Conservation (phyloP, 352 stramenopile species). For the Globisporangium splendens region DNA sequence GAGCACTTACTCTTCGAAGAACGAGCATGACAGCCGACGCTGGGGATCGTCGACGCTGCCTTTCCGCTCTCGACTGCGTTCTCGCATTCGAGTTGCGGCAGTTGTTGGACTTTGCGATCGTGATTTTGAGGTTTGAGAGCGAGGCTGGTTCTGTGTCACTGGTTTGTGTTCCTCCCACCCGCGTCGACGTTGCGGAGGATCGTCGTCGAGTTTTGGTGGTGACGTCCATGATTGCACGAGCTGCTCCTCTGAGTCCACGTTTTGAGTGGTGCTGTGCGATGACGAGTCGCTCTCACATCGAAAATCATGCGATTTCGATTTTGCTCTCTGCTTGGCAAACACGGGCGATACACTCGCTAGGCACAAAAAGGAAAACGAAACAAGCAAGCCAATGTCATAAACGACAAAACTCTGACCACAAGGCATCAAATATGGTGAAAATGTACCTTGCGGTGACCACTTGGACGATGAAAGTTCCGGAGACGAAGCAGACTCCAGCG, state of each 20-base stretch:
- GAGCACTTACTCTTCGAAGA: slow-evolving; percentile 45
- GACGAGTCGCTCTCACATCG: too few species aligned
- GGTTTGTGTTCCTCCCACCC: too few species aligned
- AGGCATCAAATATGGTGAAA: too few species aligned
- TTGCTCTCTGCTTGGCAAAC: slow-evolving; percentile 8
- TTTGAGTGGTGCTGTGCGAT: not conserved
- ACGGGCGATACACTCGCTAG: slow-evolving; percentile 19
- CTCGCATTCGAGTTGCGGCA: not conserved
- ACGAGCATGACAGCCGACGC: slow-evolving; percentile 27
- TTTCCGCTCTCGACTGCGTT: slow-evolving; percentile 2
- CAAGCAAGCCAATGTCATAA: too few species aligned
- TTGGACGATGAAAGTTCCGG: too few species aligned
- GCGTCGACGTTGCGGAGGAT: too few species aligned
- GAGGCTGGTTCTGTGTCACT: too few species aligned
- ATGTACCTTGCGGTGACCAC: not conserved
- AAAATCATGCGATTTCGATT: not conserved
- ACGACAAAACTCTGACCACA: not conserved
- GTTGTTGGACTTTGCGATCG: not conserved
- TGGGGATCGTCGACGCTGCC: not conserved
- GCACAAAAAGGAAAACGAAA: not conserved
- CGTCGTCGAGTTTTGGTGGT: not conserved
- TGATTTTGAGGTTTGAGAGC: not conserved
- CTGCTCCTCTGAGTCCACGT: not conserved
- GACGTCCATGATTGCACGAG: not conserved
- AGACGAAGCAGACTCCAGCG: too few species aligned